Percentiles rank a stretch among this genome's conserved stretches.
phyloP scores from a whole-genome alignment of 352 stramenopile species.

The Pythium aristosporum region DNA sequence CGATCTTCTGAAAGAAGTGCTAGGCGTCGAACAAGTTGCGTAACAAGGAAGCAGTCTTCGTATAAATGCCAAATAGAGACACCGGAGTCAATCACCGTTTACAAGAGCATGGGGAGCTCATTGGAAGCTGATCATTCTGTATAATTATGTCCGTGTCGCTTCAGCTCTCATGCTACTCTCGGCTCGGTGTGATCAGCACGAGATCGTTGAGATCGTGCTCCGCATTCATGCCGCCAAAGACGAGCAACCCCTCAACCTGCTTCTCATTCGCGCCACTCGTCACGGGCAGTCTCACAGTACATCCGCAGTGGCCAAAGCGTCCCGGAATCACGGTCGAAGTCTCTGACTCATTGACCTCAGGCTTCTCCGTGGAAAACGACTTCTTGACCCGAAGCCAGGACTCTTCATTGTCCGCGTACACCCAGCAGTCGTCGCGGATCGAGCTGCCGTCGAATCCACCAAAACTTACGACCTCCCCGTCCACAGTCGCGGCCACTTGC shows the following conservation, averaged over 20 bases:
- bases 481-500: slow-evolving; percentile 32
- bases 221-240: slow-evolving; percentile 56
- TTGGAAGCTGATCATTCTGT: too few relatives aligned
- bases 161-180: neutral
- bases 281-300: slow-evolving; percentile 20
- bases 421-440: slow-evolving; percentile 49
- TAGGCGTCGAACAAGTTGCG: slow-evolving; percentile 68
- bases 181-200: slow-evolving; percentile 15
- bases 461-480: slow-evolving; percentile 42
- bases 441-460: slow-evolving; percentile 49
- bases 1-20: slow-evolving; percentile 84
- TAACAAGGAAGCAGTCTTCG: slow-evolving; percentile 13
- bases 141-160: too few relatives aligned
- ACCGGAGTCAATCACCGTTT: neutral
- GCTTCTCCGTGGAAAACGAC: neutral
- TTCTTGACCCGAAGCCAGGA: slow-evolving; percentile 32
- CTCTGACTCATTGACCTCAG: neutral
- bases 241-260: slow-evolving; percentile 27
- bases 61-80: slow-evolving; percentile 12
- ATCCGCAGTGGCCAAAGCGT: slow-evolving; percentile 54
- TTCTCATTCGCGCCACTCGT: neutral
- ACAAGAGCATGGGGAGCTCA: neutral
- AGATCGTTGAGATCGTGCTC: slow-evolving; percentile 30
- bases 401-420: slow-evolving; percentile 46
- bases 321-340: neutral